phyloP scores from a whole-genome alignment of 164 flowering plant species.

The Brasenia schreberi region DNA sequence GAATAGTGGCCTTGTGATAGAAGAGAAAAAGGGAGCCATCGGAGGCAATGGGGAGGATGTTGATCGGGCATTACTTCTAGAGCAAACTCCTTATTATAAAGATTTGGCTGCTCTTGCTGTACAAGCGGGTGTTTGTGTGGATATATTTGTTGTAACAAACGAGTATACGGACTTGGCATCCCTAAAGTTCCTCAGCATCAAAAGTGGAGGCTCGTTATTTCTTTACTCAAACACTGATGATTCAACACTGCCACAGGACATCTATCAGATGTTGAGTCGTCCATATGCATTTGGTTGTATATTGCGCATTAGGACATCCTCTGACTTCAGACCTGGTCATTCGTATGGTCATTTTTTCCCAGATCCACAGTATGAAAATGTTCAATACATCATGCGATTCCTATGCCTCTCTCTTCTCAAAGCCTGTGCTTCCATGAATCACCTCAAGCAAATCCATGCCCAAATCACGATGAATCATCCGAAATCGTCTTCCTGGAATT shows the following conservation, averaged over 20 bases:
- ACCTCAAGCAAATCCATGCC: conserved; percentile 9
- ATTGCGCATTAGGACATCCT: conserved; percentile 76
- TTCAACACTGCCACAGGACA: conserved; percentile 61
- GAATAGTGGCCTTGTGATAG: too few relatives aligned
- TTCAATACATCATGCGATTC: conserved; percentile 80
- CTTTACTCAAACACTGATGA: too few relatives aligned
- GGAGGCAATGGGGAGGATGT: conserved; percentile 88
- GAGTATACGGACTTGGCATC: conserved; percentile 98
- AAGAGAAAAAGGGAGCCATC: too few relatives aligned
- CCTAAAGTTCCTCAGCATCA: conserved; percentile 88
- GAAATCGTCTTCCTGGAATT: conserved; percentile 6
- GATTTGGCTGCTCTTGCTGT: conserved; percentile 98
- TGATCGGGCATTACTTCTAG: conserved; percentile 95
- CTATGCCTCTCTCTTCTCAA: conserved; percentile 5
- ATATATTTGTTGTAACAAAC: conserved; percentile 29
- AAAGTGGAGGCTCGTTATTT: conserved; percentile 4
- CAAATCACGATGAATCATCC: conserved; percentile 2
- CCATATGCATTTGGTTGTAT: conserved; percentile 95
- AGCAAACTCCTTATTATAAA: conserved; percentile 94
- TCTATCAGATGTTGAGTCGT: conserved; percentile 93
- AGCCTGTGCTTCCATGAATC: conserved; percentile 5
- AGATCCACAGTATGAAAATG: conserved; percentile 98
- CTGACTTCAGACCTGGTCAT: conserved; percentile 72
- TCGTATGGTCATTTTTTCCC: conserved; percentile 13
- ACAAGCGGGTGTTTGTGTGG: conserved; percentile 93